Conservation (phyloP, 2,329 filamentous ascomycete genomes). For the Thelonectria discophora region DNA sequence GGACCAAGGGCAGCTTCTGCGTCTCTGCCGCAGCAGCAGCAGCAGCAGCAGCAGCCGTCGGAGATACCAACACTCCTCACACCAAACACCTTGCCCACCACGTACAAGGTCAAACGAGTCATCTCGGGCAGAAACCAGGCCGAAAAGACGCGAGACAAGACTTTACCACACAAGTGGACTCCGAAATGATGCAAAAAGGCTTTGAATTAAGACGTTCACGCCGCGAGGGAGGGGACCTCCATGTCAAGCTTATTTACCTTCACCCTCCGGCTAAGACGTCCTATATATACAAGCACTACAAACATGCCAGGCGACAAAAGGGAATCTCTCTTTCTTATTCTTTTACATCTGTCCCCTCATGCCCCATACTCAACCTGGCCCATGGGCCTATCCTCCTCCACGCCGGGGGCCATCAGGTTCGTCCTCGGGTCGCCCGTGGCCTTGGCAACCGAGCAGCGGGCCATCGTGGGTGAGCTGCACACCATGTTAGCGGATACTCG, state of each 20-base stretch:
- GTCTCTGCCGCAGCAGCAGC: too few relatives aligned
- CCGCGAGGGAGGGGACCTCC: conserved; percentile 35
- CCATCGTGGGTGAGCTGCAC: conserved; percentile 95
- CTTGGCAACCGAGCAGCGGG: conserved; percentile 94
- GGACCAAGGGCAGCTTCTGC: too few relatives aligned
- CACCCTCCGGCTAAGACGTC: conserved; percentile 42
- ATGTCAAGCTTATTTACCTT: conserved; percentile 46
- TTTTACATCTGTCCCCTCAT: conserved; percentile 51
- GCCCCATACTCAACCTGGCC: conserved; percentile 68
- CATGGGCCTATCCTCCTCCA: conserved; percentile 69
- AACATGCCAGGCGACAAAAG: conserved; percentile 42
- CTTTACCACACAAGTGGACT: neutral
- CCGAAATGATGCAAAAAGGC: conserved; percentile 22
- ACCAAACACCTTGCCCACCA: neutral
- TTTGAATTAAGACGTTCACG: conserved; percentile 31
- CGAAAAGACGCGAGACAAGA: conserved; percentile 4
- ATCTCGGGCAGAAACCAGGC: conserved; percentile 27
- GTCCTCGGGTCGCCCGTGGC: conserved; percentile 79
- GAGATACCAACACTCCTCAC: neutral
- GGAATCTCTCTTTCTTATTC: conserved; percentile 49
- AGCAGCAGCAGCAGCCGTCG: too few relatives aligned
- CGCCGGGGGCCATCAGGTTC: conserved; percentile 80
- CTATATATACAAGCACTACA: conserved; percentile 53
- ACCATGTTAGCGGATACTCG: conserved; percentile 35
- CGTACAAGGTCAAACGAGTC: conserved; percentile 19